A percentile compares a stretch with the other conserved stretches of the same genome.
These are phyloP conservation scores for Plantago rigida DNA, from an alignment of 305 asterid genomes.

Conservation along the genomic window DNA sequence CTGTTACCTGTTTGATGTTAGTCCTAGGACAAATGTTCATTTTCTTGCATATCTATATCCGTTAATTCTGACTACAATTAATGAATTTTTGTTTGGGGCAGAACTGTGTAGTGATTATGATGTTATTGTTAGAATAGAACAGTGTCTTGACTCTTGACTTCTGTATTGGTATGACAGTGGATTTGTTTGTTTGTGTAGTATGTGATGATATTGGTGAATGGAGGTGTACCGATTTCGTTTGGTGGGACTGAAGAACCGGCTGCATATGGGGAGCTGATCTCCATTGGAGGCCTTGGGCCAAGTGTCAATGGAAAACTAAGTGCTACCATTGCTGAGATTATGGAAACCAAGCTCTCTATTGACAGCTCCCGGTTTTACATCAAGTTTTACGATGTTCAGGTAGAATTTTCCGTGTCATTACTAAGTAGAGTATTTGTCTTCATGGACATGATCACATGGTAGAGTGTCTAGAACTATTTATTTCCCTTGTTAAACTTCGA, in stretches of 20 bases:
- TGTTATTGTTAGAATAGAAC: background rate
- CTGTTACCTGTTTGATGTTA: constrained; percentile 30
- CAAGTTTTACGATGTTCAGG: constrained; percentile 82
- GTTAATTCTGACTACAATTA: background rate
- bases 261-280: constrained; percentile 76
- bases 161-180: background rate
- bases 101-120: constrained; percentile 1
- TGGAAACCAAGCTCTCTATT: constrained; percentile 68
- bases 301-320: constrained; percentile 66
- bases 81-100: constrained; percentile 1
- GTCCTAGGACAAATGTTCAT: constrained; percentile 21
- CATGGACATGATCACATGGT: background rate
- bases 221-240: constrained; percentile 73
- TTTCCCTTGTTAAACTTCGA: background rate
- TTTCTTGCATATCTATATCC: background rate
- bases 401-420: constrained; percentile 18
- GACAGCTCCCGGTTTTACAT: constrained; percentile 59
- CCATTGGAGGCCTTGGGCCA: constrained; percentile 78
- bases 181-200: constrained; percentile 36
- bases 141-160: background rate
- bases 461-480: background rate
- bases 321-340: constrained; percentile 74
- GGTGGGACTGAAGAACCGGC: constrained; percentile 90
- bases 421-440: background rate
- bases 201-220: constrained; percentile 86